These are phyloP conservation scores for Thalassiosira hispida DNA, from an alignment of 352 stramenopile species.

Conservation along the genomic window DNA sequence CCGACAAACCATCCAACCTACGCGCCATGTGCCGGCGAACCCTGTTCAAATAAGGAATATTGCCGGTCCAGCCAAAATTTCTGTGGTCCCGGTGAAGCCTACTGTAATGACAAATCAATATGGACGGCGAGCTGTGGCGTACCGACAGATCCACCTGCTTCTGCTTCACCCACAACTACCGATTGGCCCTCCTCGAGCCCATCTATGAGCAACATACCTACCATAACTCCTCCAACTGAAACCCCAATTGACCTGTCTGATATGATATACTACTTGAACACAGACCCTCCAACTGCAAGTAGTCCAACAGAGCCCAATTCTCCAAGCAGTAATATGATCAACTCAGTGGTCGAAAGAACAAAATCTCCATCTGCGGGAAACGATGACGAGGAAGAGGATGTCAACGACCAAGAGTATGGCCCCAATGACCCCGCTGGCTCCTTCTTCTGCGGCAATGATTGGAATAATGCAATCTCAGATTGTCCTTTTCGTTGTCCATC, in stretches of 20 bases:
- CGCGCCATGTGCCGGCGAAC: constrained; percentile 37
- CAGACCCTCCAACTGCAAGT: constrained; percentile 6
- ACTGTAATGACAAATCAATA: constrained; percentile 45
- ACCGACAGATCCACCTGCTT: constrained; percentile 26
- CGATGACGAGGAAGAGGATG: constrained; percentile 2
- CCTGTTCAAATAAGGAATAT: constrained; percentile 34
- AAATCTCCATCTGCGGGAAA: not conserved
- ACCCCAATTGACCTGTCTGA: constrained; percentile 1
- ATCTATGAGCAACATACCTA: constrained; percentile 20
- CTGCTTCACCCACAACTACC: constrained; percentile 14
- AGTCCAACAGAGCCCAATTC: not conserved
- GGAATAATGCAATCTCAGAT: constrained; percentile 60
- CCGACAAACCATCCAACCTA: constrained; percentile 34
- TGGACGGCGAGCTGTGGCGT: constrained; percentile 37
- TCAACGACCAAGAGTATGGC: constrained; percentile 24
- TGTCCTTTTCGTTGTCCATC: constrained; percentile 49
- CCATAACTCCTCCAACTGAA: constrained; percentile 19
- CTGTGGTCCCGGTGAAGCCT: constrained; percentile 31
- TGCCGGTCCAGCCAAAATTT: constrained; percentile 35
- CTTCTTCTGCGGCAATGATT: constrained; percentile 53
- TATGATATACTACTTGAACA: constrained; percentile 22
- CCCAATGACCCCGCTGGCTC: constrained; percentile 32
- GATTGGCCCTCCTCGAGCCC: constrained; percentile 20
- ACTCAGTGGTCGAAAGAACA: not conserved
- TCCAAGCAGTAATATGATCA: not conserved